These are phyloP conservation scores for Furcasterigmium furcatum DNA, from an alignment of 2,329 filamentous ascomycete genomes.

Conservation along the genomic window DNA sequence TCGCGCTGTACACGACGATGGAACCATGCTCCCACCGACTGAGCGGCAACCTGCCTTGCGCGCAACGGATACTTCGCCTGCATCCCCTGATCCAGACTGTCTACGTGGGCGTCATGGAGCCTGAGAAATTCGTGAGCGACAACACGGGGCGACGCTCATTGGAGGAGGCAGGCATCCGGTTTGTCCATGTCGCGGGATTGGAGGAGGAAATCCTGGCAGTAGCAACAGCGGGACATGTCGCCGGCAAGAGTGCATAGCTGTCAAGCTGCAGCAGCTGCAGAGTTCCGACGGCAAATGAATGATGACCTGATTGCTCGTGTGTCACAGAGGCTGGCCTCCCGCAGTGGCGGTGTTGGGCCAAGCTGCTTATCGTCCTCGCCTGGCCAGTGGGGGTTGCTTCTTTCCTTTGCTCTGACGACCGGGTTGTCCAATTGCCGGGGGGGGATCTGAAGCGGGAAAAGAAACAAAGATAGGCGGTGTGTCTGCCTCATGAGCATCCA, in stretches of 20 bases:
- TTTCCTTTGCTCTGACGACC: no score
- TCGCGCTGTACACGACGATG: constrained; percentile 86
- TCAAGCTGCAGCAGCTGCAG: no score
- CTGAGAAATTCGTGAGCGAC: constrained; percentile 81
- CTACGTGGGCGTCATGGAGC: constrained; percentile 85
- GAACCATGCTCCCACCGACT: constrained; percentile 76
- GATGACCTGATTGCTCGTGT: no score
- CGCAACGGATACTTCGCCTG: constrained; percentile 70
- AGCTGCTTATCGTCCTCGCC: no score
- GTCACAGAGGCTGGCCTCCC: no score
- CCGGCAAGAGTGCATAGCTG: not conserved
- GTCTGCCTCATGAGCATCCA: no score
- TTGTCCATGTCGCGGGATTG: constrained; percentile 69
- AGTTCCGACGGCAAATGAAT: no score
- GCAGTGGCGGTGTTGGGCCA: not conserved
- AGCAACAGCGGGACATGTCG: constrained; percentile 74
- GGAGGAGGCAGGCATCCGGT: constrained; percentile 68
- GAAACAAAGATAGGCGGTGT: no score
- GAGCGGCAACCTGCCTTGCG: constrained; percentile 74
- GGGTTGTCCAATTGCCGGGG: no score
- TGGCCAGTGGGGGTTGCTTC: no score
- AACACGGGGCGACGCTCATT: constrained; percentile 74
- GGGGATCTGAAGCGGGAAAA: no score
- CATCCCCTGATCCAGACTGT: constrained; percentile 67
- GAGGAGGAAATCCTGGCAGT: constrained; percentile 78